Conservation (phyloP, 2,329 filamentous ascomycete species). For the Penicillium occitanis region DNA sequence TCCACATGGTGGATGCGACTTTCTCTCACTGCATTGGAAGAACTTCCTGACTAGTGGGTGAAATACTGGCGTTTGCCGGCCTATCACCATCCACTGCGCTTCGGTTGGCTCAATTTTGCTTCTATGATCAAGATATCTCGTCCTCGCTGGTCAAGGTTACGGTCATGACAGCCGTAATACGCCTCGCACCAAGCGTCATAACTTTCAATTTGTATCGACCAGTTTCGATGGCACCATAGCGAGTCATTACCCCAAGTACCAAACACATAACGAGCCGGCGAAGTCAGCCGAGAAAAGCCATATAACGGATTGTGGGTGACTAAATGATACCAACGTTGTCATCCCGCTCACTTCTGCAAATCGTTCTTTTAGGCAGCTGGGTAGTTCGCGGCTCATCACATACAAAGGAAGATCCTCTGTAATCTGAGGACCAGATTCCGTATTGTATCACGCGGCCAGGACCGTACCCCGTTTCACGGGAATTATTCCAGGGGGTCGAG, state of each 20-base stretch:
- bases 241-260: conserved; percentile 4
- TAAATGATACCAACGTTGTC: background rate
- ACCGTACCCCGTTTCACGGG: conserved; percentile 13
- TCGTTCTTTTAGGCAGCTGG: background rate
- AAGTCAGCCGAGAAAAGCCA: background rate
- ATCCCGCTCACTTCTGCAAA: conserved; percentile 7
- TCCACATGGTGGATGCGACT: conserved; percentile 19
- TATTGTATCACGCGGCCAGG: conserved; percentile 16
- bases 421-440: conserved; percentile 3
- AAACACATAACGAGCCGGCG: background rate
- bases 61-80: conserved; percentile 10
- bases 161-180: conserved; percentile 11
- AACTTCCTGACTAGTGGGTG: conserved; percentile 17
- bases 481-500: conserved; percentile 13
- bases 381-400: conserved; percentile 1
- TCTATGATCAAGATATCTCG: conserved; percentile 17
- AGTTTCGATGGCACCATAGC: conserved; percentile 21
- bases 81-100: conserved; percentile 16
- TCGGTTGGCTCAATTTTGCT: conserved; percentile 13
- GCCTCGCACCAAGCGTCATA: conserved; percentile 12
- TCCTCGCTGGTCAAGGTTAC: conserved; percentile 9
- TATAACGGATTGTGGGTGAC: background rate
- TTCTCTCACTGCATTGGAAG: conserved; percentile 16
- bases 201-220: conserved; percentile 7
- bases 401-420: conserved; percentile 4